Percentiles rank a stretch among this genome's conserved stretches.
These are phyloP conservation scores for Penicillium argentinense DNA, from an alignment of 495 filamentous ascomycete species.

Conservation along the genomic window DNA sequence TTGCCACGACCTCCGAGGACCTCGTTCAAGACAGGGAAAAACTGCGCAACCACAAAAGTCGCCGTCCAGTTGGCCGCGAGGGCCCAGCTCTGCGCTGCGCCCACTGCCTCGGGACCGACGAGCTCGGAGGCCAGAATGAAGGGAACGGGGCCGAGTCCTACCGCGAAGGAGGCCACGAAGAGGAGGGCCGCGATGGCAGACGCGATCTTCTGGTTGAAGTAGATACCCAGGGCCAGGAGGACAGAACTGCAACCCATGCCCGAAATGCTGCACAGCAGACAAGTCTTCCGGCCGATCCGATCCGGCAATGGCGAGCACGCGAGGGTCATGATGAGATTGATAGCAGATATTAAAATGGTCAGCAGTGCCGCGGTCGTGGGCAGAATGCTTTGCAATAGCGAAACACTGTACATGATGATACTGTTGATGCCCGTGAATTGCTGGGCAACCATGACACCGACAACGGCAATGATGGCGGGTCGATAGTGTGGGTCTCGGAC, in stretches of 20 bases:
- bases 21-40: constrained; percentile 84
- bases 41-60: constrained; percentile 88
- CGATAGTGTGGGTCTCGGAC: constrained; percentile 64
- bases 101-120: constrained; percentile 84
- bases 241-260: constrained; percentile 80
- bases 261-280: constrained; percentile 73
- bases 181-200: constrained; percentile 77
- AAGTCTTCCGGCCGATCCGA: constrained; percentile 79
- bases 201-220: constrained; percentile 62
- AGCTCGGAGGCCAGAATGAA: constrained; percentile 91
- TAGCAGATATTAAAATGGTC: constrained; percentile 78
- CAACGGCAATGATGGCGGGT: constrained; percentile 78
- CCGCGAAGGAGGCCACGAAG: constrained; percentile 85
- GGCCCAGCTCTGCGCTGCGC: constrained; percentile 81
- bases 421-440: constrained; percentile 94
- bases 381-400: constrained; percentile 73
- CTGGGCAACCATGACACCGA: constrained; percentile 89
- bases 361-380: constrained; percentile 74
- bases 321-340: constrained; percentile 83
- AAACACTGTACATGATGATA: constrained; percentile 97
- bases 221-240: constrained; percentile 73
- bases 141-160: constrained; percentile 91
- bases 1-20: constrained; percentile 71
- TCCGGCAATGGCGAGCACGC: constrained; percentile 81
- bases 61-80: constrained; percentile 86